A percentile compares a stretch with the other conserved stretches of the same genome.
Evolutionary conservation across 768 basidiomycete species (phyloP).

Genomic region (Pleurotus salmoneostramineus): DNA sequence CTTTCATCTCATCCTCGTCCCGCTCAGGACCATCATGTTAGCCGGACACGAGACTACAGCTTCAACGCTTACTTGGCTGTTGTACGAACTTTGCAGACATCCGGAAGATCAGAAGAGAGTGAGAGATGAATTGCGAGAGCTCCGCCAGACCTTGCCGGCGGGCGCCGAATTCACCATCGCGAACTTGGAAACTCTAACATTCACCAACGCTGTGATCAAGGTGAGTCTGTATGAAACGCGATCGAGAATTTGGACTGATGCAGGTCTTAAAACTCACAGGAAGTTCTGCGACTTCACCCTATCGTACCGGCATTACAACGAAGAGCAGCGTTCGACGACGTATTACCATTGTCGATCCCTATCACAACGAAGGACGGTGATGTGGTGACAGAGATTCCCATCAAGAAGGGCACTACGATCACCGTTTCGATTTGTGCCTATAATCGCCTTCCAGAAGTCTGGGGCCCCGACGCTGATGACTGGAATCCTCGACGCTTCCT

Average conservation of each 20-base stretch:
- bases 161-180: not conserved
- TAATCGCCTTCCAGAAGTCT: slow-evolving; percentile 24
- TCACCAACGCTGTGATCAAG: slow-evolving; percentile 4
- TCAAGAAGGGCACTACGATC: slow-evolving; percentile 30
- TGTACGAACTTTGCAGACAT: slow-evolving; percentile 41
- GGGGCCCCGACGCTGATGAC: slow-evolving; percentile 17
- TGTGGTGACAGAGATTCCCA: slow-evolving; percentile 23
- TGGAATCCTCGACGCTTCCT: slow-evolving; percentile 17
- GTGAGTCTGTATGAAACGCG: not conserved
- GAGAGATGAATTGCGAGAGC: slow-evolving; percentile 36
- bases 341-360: slow-evolving; percentile 38
- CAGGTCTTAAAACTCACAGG: slow-evolving; percentile 8
- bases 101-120: slow-evolving; percentile 41
- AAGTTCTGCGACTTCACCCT: slow-evolving; percentile 27
- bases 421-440: slow-evolving; percentile 30
- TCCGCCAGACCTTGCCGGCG: not conserved
- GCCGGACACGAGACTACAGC: slow-evolving; percentile 39
- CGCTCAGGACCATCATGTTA: slow-evolving; percentile 7
- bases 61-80: slow-evolving; percentile 35
- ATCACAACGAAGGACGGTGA: slow-evolving; percentile 28
- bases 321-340: slow-evolving; percentile 24
- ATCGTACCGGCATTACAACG: slow-evolving; percentile 22
- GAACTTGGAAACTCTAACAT: not conserved
- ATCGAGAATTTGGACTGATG: no score
- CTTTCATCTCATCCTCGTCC: not conserved